These are phyloP conservation scores for Tetrapyrgos nigripes DNA, from an alignment of 1,284 basidiomycete genomes.

Conservation along the genomic window DNA sequence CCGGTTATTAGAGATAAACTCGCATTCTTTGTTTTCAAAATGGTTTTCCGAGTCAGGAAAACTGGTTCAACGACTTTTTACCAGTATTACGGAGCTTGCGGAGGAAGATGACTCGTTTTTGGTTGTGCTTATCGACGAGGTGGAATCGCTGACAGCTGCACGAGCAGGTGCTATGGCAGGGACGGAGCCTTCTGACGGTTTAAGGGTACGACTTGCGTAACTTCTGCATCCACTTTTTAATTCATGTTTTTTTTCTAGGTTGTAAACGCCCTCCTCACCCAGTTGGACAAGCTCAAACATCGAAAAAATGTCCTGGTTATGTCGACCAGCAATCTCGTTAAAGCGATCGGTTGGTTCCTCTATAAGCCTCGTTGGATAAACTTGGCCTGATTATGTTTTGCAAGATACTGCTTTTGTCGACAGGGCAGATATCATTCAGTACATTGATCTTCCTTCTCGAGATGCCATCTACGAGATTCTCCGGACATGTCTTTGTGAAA, in stretches of 20 bases:
- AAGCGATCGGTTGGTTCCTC: conserved; percentile 81
- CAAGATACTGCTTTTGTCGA: conserved; percentile 95
- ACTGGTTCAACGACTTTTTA: conserved; percentile 94
- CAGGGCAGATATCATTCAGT: conserved; percentile 96
- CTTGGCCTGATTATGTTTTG: not conserved
- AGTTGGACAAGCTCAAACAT: conserved; percentile 94
- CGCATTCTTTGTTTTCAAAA: conserved; percentile 93
- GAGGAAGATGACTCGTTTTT: conserved; percentile 93
- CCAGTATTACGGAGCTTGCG: conserved; percentile 85
- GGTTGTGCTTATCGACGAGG: conserved; percentile 97
- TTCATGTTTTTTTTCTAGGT: conserved; percentile 60
- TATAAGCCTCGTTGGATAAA: not conserved
- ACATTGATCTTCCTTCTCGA: conserved; percentile 88
- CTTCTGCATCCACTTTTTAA: not conserved
- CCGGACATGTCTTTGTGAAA: conserved; percentile 82
- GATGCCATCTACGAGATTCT: conserved; percentile 96
- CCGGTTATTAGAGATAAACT: conserved; percentile 95
- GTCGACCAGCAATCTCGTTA: conserved; percentile 95
- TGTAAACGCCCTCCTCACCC: conserved; percentile 96
- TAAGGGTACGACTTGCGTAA: conserved; percentile 66
- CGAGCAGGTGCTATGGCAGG: conserved; percentile 93
- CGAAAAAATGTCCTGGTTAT: conserved; percentile 95
- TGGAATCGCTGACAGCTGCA: conserved; percentile 94
- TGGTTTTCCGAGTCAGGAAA: conserved; percentile 99
- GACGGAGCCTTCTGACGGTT: conserved; percentile 94